These are phyloP conservation scores for Crithidia bombi DNA, from an alignment of 208 protist genomes.

Conservation along the genomic window DNA sequence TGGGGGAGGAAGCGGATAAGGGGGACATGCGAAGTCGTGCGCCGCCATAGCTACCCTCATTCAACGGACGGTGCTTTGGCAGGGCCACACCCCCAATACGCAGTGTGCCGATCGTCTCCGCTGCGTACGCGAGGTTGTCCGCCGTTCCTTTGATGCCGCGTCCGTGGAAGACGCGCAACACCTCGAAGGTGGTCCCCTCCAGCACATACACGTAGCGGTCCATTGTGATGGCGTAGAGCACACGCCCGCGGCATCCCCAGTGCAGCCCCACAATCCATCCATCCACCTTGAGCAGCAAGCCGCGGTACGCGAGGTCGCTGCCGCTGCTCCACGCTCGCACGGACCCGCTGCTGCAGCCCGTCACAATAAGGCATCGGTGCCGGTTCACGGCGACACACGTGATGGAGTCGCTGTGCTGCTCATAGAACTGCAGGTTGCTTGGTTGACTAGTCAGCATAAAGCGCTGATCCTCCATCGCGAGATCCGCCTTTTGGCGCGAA, in stretches of 20 bases:
- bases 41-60: conserved; percentile 12
- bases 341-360: conserved; percentile 70
- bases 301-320: conserved; percentile 51
- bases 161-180: conserved; percentile 72
- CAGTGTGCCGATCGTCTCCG: conserved; percentile 61
- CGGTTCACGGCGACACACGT: conserved; percentile 45
- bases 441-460: conserved; percentile 49
- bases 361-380: conserved; percentile 51
- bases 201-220: conserved; percentile 70
- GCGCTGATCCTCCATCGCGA: conserved; percentile 55
- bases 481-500: conserved; percentile 58
- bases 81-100: conserved; percentile 52
- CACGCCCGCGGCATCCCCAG: conserved; percentile 45
- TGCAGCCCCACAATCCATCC: conserved; percentile 85
- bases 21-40: background rate
- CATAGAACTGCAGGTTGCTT: conserved; percentile 18
- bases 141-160: conserved; percentile 54
- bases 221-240: conserved; percentile 74
- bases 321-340: conserved; percentile 75
- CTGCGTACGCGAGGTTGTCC: conserved; percentile 62
- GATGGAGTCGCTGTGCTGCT: conserved; percentile 55
- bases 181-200: conserved; percentile 68
- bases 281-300: conserved; percentile 63
- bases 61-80: conserved; percentile 1
- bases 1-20: background rate